These are phyloP conservation scores for Chlamydomonas sp. DNA, from an alignment of 139 green algal genomes.

Conservation along the genomic window DNA sequence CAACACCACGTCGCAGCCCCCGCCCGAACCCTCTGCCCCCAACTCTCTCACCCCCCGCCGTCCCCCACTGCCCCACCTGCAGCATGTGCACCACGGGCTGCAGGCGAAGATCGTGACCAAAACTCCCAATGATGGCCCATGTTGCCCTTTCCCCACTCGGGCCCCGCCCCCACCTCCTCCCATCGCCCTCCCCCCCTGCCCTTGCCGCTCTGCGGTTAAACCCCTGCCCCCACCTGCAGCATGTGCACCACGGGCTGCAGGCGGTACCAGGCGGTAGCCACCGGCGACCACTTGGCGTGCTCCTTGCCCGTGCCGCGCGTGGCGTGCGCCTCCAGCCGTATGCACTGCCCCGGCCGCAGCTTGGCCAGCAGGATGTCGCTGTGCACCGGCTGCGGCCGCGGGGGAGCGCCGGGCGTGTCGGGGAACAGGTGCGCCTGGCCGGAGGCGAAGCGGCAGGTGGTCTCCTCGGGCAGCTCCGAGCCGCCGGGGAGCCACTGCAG, in stretches of 20 bases:
- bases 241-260: slow-evolving; percentile 89
- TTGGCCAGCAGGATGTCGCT: slow-evolving; percentile 95
- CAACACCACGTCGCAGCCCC: no score
- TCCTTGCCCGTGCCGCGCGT: slow-evolving; percentile 89
- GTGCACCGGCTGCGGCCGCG: slow-evolving; percentile 62
- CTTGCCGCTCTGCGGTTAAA: not conserved
- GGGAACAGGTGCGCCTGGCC: slow-evolving; percentile 63
- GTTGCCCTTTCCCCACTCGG: not conserved
- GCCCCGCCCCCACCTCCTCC: not conserved
- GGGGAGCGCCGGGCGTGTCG: not conserved
- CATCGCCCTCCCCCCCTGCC: not conserved
- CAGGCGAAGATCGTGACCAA: no score
- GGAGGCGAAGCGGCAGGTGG: slow-evolving; percentile 70
- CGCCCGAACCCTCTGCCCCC: no score
- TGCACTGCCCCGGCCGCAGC: slow-evolving; percentile 74
- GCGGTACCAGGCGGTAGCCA: slow-evolving; percentile 95
- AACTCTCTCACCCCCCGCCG: not conserved
- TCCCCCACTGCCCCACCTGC: slow-evolving; percentile 47
- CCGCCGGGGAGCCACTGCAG: slow-evolving; percentile 90
- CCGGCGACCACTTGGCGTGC: slow-evolving; percentile 99
- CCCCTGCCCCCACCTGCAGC: slow-evolving; percentile 56
- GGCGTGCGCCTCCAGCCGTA: slow-evolving; percentile 93
- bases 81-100: slow-evolving; percentile 86
- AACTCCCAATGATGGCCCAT: no score
- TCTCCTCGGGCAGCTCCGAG: slow-evolving; percentile 91